Evolutionary conservation across 1,139 yeast genomes (phyloP).

Genomic region (Zygosaccharomyces pseudobailii): DNA sequence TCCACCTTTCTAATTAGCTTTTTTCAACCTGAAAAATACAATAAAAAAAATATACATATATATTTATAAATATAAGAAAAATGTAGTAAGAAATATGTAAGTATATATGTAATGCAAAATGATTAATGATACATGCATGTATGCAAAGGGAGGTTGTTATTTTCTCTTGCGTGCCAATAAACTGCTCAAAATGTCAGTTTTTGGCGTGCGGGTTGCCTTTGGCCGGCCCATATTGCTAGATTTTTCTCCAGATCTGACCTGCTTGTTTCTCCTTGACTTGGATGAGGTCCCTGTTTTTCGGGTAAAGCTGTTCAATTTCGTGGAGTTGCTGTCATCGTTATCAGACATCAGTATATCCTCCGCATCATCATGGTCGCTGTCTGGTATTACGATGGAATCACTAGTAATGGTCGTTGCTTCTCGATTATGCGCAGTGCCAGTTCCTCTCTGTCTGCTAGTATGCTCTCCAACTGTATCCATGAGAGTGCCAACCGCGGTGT

Average conservation of each 20-base stretch:
- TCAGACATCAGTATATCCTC: constrained; percentile 10
- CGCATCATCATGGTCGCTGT: constrained; percentile 10
- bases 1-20: neutral
- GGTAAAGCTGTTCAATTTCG: constrained; percentile 1
- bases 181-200: constrained; percentile 27
- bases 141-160: neutral
- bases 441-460: neutral
- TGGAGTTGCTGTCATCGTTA: constrained; percentile 10
- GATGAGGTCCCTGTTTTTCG: neutral
- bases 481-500: no score
- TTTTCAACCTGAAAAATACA: neutral
- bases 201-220: constrained; percentile 20
- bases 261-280: neutral
- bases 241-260: neutral
- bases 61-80: neutral
- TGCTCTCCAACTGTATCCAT: no score
- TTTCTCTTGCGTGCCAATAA: constrained; percentile 24
- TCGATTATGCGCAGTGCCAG: neutral
- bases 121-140: neutral
- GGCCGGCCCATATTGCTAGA: constrained; percentile 1
- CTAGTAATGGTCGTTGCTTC: neutral
- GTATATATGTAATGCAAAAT: neutral
- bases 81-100: neutral
- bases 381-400: constrained; percentile 14
- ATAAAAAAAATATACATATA: no score